Conservation (phyloP, 176 grass and related monocot species). For the Carex cristatella region DNA sequence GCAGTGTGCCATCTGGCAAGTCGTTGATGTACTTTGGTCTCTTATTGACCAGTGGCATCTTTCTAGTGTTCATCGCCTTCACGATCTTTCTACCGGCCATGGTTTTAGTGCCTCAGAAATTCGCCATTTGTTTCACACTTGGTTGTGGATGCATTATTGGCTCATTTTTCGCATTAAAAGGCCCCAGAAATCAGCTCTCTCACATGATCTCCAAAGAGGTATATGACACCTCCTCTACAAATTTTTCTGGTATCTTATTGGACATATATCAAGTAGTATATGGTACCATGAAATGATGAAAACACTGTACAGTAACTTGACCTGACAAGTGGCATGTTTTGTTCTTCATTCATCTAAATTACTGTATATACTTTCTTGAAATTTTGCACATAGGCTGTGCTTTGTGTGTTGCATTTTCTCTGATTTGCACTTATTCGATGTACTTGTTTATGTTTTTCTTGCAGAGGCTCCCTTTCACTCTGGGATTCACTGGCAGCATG, state of each 20-base stretch:
- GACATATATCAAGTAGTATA: too few relatives aligned
- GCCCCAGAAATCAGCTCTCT: conserved; percentile 69
- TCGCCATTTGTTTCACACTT: conserved; percentile 85
- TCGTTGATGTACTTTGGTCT: conserved; percentile 90
- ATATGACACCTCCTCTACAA: neutral
- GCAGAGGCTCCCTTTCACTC: conserved; percentile 91
- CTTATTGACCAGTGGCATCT: conserved; percentile 72
- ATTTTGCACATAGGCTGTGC: neutral
- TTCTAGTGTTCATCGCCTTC: conserved; percentile 89
- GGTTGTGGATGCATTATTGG: conserved; percentile 85
- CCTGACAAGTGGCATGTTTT: neutral
- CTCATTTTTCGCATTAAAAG: conserved; percentile 97
- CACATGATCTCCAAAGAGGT: conserved; percentile 99
- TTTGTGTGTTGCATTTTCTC: neutral
- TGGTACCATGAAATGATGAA: neutral
- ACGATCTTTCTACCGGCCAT: conserved; percentile 94
- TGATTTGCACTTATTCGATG: neutral
- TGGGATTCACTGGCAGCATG: conserved; percentile 92
- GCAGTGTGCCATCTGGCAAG: conserved; percentile 72
- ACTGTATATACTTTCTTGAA: neutral
- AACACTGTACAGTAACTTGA: neutral
- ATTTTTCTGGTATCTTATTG: neutral
- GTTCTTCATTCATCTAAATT: neutral
- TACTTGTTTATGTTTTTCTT: conserved; percentile 14
- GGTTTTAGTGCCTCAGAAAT: conserved; percentile 94